phyloP scores from a whole-genome alignment of 2,329 filamentous ascomycete species.

The Xylariaceae sp. region DNA sequence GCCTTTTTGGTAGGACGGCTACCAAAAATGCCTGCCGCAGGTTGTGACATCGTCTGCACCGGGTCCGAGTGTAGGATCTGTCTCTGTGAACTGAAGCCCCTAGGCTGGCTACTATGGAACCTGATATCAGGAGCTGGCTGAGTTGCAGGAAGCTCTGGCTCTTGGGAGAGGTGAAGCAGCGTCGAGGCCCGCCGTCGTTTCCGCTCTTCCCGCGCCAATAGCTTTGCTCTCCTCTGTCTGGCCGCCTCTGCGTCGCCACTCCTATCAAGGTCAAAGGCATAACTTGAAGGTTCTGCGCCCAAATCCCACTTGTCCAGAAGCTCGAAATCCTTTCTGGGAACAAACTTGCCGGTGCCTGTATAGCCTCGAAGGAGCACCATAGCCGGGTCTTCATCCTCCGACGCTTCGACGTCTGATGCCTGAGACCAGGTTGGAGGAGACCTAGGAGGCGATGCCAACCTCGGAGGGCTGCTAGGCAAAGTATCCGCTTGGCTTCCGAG shows the following conservation, averaged over 20 bases:
- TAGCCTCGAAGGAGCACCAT: conserved; percentile 28
- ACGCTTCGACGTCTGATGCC: conserved; percentile 11
- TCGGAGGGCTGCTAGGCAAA: conserved; percentile 17
- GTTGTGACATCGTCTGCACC: conserved; percentile 29
- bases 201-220: conserved; percentile 23
- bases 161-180: conserved; percentile 23
- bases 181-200: conserved; percentile 29
- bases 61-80: conserved; percentile 21
- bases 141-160: conserved; percentile 25
- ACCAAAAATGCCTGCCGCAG: conserved; percentile 26
- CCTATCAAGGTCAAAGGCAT: conserved; percentile 28
- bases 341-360: conserved; percentile 27
- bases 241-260: conserved; percentile 23
- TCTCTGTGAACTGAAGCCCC: conserved; percentile 18
- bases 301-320: conserved; percentile 28
- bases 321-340: conserved; percentile 19
- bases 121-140: conserved; percentile 23
- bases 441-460: conserved; percentile 18
- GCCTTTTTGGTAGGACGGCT: conserved; percentile 28
- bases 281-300: conserved; percentile 20
- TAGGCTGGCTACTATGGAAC: conserved; percentile 26
- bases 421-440: conserved; percentile 15
- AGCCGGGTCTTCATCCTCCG: conserved; percentile 23
- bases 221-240: conserved; percentile 23
- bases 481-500: conserved; percentile 24